Base-by-base conservation (phyloP, 116 monocot species). In the Posidonia oceanica region DNA sequence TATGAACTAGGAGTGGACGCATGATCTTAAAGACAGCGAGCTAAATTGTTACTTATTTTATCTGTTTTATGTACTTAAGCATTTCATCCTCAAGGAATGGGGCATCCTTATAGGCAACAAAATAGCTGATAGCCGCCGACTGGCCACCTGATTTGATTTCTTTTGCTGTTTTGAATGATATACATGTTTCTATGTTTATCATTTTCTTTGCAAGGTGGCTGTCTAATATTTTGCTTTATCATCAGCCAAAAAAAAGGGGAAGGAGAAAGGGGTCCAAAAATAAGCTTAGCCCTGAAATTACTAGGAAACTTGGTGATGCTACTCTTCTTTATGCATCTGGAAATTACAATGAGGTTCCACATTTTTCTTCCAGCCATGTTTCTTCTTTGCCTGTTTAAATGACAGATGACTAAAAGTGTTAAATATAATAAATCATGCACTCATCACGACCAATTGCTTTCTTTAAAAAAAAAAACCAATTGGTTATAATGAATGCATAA, bases 271-370 rank as follows among this genome's bases (percentile, higher is more conserved):
- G 91, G 44, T 80, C 81, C 54, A 86, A 65, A 66, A 86, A 81
- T 39, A 91, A 83, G 8, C 82, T 84, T 52, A 87, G 22, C 73
- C 88, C 91, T 54, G 91, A 85, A 83, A 74, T 88, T 17, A 67
- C 78, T 44, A 79, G 64, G 63, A 91, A 82, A 77, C 72, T 91
- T 81, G 91, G 86, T 59, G 91, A 91, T 75, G 95, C 88, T 59
- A 96, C 84, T 72, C 81, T 88, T 73, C 71, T 76, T 80, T 91
- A 86, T 81, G 88, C 91, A 75, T 79, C 80, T 77, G 88, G 84
- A 76, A 67, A 72, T 54, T 91, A 86, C 63, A 72, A 81, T 59
- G 80, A 88, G 86, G 93, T 93, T 40, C 40, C 61, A 8, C 23
- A 52, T 60, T 41, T 15, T 38, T 72, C 10, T 61, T 72, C 12